Evolutionary conservation across 1,139 yeast genomes (phyloP).

Genomic region (Nakaseomyces delphensis): DNA sequence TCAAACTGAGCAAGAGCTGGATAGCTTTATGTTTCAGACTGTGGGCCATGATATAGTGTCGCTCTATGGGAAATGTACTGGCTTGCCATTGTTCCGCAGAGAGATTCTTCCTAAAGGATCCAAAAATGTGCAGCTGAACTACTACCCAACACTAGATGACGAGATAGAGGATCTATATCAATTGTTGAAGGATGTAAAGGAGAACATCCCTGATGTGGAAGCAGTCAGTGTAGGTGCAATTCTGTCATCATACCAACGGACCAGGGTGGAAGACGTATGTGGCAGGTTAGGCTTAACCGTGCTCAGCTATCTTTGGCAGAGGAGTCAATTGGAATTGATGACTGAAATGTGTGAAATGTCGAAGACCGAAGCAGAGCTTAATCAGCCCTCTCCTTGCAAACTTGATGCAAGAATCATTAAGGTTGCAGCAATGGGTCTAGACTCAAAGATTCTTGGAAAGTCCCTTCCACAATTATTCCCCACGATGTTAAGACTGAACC

Average conservation of each 20-base stretch:
- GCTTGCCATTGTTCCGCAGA: constrained; percentile 71
- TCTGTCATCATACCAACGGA: constrained; percentile 83
- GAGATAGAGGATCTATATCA: constrained; percentile 75
- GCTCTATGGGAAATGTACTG: constrained; percentile 59
- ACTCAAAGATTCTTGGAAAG: constrained; percentile 56
- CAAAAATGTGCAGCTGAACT: constrained; percentile 59
- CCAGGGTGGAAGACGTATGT: constrained; percentile 89
- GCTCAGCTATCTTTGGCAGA: constrained; percentile 80
- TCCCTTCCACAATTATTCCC: constrained; percentile 56
- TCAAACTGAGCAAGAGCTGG: constrained; percentile 51
- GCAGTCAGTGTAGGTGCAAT: constrained; percentile 96
- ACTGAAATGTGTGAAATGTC: constrained; percentile 58
- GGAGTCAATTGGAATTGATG: constrained; percentile 72
- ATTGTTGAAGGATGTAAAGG: constrained; percentile 42
- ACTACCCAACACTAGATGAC: constrained; percentile 54
- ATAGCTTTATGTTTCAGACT: constrained; percentile 95
- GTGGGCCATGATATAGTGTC: constrained; percentile 85
- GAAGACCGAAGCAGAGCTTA: constrained; percentile 12
- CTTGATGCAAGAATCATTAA: constrained; percentile 82
- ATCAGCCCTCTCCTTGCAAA: constrained; percentile 32
- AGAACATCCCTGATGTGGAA: constrained; percentile 59
- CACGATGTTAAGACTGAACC: constrained; percentile 48
- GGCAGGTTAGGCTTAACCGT: constrained; percentile 57
- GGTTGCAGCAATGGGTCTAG: constrained; percentile 86
- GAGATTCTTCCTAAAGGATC: constrained; percentile 52